phyloP scores from a whole-genome alignment of 345 rosid species.

The Excoecaria cochinchinensis region DNA sequence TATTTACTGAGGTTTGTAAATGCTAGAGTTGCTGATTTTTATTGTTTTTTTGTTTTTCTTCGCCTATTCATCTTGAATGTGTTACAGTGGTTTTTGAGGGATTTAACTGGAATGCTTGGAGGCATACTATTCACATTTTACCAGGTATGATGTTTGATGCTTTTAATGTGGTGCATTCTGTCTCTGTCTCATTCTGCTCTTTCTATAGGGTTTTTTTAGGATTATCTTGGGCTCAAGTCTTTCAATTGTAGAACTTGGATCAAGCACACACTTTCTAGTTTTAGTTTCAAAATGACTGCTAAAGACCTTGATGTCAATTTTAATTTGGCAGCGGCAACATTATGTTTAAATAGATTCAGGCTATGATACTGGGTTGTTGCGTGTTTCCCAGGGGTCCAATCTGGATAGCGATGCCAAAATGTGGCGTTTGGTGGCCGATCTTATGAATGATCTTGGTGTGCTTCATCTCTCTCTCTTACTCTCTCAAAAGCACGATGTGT shows the following conservation, averaged over 20 bases:
- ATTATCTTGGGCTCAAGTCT: not conserved
- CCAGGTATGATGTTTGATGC: constrained; percentile 48
- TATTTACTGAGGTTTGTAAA: not conserved
- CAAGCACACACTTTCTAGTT: not conserved
- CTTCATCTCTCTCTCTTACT: constrained; percentile 4
- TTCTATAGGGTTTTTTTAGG: not conserved
- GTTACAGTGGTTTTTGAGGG: constrained; percentile 92
- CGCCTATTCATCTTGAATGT: not conserved
- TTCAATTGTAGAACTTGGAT: not conserved
- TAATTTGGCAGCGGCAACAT: not conserved
- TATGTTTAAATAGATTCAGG: not conserved
- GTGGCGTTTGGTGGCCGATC: constrained; percentile 97
- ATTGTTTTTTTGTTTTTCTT: no score
- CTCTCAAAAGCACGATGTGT: not conserved
- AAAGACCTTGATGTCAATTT: not conserved
- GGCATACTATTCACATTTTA: constrained; percentile 91
- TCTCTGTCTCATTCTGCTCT: not conserved
- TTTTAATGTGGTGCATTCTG: constrained; percentile 1
- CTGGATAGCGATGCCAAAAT: constrained; percentile 90
- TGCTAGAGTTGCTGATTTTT: no score
- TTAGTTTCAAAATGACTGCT: not conserved
- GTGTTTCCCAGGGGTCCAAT: constrained; percentile 68
- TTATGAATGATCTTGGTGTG: constrained; percentile 94
- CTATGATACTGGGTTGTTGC: constrained; percentile 5
- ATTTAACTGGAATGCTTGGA: constrained; percentile 95